These are phyloP conservation scores for Pichia manshurica DNA, from an alignment of 805 yeast species.

Conservation along the genomic window DNA sequence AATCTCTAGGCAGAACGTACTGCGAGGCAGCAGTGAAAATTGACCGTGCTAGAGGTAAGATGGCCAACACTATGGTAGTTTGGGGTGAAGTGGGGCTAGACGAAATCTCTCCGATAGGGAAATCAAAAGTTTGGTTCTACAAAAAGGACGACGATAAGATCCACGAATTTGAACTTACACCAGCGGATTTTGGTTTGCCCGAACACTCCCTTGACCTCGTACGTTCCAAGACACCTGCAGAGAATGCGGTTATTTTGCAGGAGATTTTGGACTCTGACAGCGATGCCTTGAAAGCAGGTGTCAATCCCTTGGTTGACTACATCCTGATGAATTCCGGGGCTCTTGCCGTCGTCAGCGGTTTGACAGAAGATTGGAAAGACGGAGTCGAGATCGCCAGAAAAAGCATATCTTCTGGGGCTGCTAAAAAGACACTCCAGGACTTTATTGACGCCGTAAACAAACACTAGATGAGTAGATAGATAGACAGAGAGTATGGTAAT, in stretches of 20 bases:
- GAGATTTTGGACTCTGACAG: slow-evolving; percentile 40
- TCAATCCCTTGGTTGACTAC: slow-evolving; percentile 75
- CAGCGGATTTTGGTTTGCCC: slow-evolving; percentile 75
- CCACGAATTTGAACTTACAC: slow-evolving; percentile 43
- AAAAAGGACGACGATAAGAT: slow-evolving; percentile 38
- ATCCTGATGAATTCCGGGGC: slow-evolving; percentile 89
- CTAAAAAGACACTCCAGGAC: slow-evolving; percentile 49
- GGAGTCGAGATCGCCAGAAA: slow-evolving; percentile 73
- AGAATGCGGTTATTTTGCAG: slow-evolving; percentile 63
- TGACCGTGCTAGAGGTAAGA: slow-evolving; percentile 42
- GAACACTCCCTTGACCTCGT: slow-evolving; percentile 67
- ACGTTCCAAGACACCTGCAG: slow-evolving; percentile 77
- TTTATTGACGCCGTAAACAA: slow-evolving; percentile 40
- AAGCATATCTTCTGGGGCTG: slow-evolving; percentile 63
- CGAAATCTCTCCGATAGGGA: slow-evolving; percentile 88
- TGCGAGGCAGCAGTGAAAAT: slow-evolving; percentile 73
- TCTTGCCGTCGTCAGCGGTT: slow-evolving; percentile 71
- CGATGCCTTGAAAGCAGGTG: slow-evolving; percentile 29
- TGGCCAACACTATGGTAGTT: slow-evolving; percentile 68
- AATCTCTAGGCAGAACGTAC: slow-evolving; percentile 71
- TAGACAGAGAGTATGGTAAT: no score
- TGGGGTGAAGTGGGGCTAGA: slow-evolving; percentile 91
- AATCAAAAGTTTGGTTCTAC: slow-evolving; percentile 70
- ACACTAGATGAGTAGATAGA: slow-evolving; percentile 10
- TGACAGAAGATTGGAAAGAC: slow-evolving; percentile 59